phyloP scores from a whole-genome alignment of 805 yeast species.

The Brettanomyces anomalus region DNA sequence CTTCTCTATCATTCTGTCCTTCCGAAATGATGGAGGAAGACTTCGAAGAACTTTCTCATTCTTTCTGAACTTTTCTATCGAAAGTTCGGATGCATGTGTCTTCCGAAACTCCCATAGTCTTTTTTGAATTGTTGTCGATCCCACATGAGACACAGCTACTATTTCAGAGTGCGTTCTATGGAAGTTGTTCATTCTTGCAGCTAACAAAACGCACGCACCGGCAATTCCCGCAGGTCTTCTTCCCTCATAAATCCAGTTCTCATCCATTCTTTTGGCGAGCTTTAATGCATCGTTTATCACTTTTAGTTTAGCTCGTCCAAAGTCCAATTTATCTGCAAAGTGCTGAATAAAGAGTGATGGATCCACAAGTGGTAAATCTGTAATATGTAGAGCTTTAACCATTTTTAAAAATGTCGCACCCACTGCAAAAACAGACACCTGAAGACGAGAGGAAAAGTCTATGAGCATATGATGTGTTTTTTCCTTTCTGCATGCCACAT shows the following conservation, averaged over 20 bases:
- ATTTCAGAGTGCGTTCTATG: conserved; percentile 88
- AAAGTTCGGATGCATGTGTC: conserved; percentile 64
- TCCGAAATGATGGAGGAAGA: conserved; percentile 77
- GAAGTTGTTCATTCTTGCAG: conserved; percentile 94
- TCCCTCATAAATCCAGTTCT: conserved; percentile 95
- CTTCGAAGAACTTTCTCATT: conserved; percentile 35
- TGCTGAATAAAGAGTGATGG: conserved; percentile 92
- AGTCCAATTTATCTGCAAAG: conserved; percentile 79
- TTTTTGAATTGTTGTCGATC: conserved; percentile 86
- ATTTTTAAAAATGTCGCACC: conserved; percentile 94
- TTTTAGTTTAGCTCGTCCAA: conserved; percentile 63
- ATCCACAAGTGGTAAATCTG: conserved; percentile 78
- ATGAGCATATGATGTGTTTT: conserved; percentile 92
- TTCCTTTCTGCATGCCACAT: conserved; percentile 88
- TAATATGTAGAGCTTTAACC: conserved; percentile 77
- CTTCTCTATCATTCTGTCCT: conserved; percentile 45
- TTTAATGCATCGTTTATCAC: conserved; percentile 84
- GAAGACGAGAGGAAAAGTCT: conserved; percentile 85
- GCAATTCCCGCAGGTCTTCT: conserved; percentile 98
- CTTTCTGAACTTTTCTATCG: conserved; percentile 63
- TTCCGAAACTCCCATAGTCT: conserved; percentile 80
- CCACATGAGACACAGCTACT: conserved; percentile 91
- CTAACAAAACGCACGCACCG: conserved; percentile 88
- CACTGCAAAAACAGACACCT: conserved; percentile 84
- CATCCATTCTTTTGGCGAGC: conserved; percentile 82